Base-by-base conservation (phyloP, 371 early-diverging fungal species). In the Fennellomyces sp. region DNA sequence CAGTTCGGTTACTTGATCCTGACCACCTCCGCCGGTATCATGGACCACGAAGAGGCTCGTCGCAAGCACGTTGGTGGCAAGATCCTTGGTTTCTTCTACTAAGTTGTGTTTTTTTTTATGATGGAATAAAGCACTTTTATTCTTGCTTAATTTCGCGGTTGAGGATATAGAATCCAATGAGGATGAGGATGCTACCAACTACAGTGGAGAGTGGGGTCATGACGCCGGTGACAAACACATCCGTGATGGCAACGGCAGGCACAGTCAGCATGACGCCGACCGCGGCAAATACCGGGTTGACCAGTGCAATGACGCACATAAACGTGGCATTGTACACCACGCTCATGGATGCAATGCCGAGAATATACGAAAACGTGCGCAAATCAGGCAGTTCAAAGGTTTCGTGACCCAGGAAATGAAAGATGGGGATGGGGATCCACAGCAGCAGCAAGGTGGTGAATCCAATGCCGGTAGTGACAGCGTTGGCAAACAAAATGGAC, bases 41-140 rank as follows among this genome's bases (percentile, higher is more conserved):
- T 99, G 92, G 99, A 99, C 83, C 99, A 99, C 85, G 97, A 96
- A 78, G 99, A 98, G 85, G 98, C 99, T 64, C 94, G 99, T 87
- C 87, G 94, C 69, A 96, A 95, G 89, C 93, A 97, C 83, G 88
- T 90, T 72, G 99, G 99, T 88, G 99, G 99, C 69, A 97, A 97
- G 89, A 94, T 99, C 76, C 92, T 99, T 62, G 99, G 89, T 78
- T 85, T 86, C 81, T 88, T 86, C 77, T 86, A 86, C 68, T 86
- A 86, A 75, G 58, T 23, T 23, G 5, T 45, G 10, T 45, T 45
- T 45, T 10, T 45, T 7, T 45, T 6, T 39, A 39, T 6, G 13
- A 6, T 11, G 5, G 7, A 39, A 2, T 5, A 39, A 39, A 39
- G 13, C 13, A 39, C 5, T 39, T n/a, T 17, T 48, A 48, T 57